These are phyloP conservation scores for Brassica cretica DNA, from an alignment of 345 rosid genomes.

Conservation along the genomic window DNA sequence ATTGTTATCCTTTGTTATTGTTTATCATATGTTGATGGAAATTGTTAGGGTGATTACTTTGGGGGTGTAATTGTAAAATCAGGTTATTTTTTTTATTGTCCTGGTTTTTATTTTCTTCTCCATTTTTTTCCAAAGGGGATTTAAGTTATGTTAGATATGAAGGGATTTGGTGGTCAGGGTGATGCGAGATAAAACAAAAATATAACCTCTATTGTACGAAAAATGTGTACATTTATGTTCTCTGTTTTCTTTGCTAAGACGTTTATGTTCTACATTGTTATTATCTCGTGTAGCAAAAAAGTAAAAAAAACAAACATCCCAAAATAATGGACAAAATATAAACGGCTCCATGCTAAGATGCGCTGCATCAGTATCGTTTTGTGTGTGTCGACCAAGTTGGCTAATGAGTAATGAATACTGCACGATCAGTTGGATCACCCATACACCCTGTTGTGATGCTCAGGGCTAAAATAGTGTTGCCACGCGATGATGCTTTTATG, in stretches of 20 bases:
- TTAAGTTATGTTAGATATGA: background rate
- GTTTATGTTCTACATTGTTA: background rate
- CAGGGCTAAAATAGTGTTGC: background rate
- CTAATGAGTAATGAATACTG: background rate
- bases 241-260: background rate
- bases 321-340: background rate
- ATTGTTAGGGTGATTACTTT: constrained; percentile 29
- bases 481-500: background rate
- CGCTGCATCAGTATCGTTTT: background rate
- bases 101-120: constrained; percentile 7
- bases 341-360: background rate
- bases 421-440: background rate
- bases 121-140: background rate
- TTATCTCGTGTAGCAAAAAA: background rate
- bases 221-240: background rate
- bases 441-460: background rate
- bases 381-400: background rate
- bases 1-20: constrained; percentile 3
- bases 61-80: constrained; percentile 40
- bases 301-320: background rate
- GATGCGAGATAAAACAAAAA: background rate
- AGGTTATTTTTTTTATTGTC: constrained; percentile 20
- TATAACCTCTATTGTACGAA: background rate
- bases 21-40: background rate
- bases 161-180: background rate